A percentile compares a stretch with the other conserved stretches of the same genome.
Conservation (phyloP, 1,139 yeast species). For the Saccharomyces hybrid region DNA sequence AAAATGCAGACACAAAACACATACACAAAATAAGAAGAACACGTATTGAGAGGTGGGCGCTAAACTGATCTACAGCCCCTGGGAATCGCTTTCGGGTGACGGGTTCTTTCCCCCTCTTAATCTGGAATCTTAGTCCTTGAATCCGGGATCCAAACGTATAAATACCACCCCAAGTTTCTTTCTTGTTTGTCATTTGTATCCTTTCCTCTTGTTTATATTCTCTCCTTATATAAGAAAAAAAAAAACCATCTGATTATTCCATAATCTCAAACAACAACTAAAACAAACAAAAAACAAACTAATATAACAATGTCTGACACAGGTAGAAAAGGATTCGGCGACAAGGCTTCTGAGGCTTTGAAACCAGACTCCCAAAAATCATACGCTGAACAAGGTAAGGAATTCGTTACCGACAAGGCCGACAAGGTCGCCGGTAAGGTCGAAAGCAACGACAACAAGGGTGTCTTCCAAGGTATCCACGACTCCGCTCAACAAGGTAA, state of each 20-base stretch:
- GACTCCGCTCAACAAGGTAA: constrained; percentile 49
- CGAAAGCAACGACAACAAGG: constrained; percentile 61
- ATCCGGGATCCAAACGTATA: too few species aligned
- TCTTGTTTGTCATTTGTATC: too few species aligned
- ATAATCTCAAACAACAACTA: neutral
- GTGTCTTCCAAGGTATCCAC: constrained; percentile 56
- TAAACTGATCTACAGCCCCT: too few species aligned
- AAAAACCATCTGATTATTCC: neutral
- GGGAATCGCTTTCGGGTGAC: too few species aligned
- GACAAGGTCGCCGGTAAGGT: constrained; percentile 56
- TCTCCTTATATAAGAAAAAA: neutral
- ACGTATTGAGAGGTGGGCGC: neutral
- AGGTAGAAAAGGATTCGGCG: constrained; percentile 69
- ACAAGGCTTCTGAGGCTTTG: constrained; percentile 56
- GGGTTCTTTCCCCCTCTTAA: too few species aligned
- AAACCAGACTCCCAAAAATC: constrained; percentile 72
- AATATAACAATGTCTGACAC: constrained; percentile 52
- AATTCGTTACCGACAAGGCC: constrained; percentile 53
- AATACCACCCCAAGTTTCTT: too few species aligned
- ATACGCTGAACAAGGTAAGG: constrained; percentile 60
- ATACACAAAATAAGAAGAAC: neutral
- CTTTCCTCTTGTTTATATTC: neutral
- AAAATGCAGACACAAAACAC: neutral
- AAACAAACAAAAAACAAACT: constrained; percentile 1
- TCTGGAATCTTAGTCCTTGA: too few species aligned